Evolutionary conservation across 805 yeast genomes (phyloP), one percentile per base, ranked within the genome.

Genomic region (Suhomyces pyralidae): DNA sequence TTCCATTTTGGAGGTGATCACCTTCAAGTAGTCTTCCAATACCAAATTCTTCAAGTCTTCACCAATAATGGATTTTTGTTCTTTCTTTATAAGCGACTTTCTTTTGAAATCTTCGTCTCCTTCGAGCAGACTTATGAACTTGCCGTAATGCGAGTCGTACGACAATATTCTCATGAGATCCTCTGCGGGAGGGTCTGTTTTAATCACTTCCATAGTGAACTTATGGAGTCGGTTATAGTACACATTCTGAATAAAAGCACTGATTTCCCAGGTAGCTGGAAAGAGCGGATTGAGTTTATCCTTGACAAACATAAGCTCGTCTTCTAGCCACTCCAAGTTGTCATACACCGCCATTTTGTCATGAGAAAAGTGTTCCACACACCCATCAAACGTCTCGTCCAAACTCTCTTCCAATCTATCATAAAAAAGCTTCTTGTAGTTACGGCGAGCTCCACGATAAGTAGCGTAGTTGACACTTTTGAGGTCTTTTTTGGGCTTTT

Each of bases 261-360:
- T 82, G 32, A 93, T 76, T 46, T 83, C 76, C 97, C 98, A 94
- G 51, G 79, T 75, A 17, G 64, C 62, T 0, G 98, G 97, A 55
- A 89, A 84, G 49, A 85, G 77, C 12, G 73, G 74, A 2, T 76
- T 67, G 22, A 90, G 70, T 28, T 83, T 83, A 20, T 80, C 79
- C 52, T 82, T 79, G 4, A 88, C 90, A 52, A 86, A 80, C 28
- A 79, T 69, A 51, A 94, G 70, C 61, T 93, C 97, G 58, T 86
- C 85, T 66, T 86, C 90, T 17, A 91, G 80, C 92, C 97, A 93
- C 52, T 84, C 85, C 51, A 92, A 70, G 58, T 88, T 83, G 40
- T 86, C 85, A 52, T 88, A 76, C 1, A 90, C 83, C 15, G 76
- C 77, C 68, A 84, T 82, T 38, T 78, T 77, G 48, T 78, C 81